phyloP scores from a whole-genome alignment of 129 eudicot species.

The Pulicaria dysenterica region DNA sequence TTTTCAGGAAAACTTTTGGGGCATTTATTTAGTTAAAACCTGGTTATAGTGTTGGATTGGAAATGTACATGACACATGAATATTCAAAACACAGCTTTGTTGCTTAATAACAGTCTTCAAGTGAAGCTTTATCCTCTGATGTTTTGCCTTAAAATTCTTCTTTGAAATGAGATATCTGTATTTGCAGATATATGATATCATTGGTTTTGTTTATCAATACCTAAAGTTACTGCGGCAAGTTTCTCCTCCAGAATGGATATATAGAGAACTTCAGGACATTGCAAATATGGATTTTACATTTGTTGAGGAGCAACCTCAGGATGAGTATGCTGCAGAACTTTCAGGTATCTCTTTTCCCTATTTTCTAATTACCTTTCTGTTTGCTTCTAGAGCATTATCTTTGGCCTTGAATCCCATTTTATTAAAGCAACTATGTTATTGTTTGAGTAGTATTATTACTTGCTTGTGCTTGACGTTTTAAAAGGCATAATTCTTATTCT shows the following conservation, averaged over 20 bases:
- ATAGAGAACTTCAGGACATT: constrained; percentile 90
- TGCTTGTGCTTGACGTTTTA: background rate
- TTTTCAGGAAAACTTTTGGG: no score
- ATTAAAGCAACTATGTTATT: background rate
- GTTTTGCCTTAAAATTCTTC: background rate
- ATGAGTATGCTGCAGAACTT: constrained; percentile 96
- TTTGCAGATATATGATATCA: constrained; percentile 73
- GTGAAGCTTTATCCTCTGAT: background rate
- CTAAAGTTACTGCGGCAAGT: constrained; percentile 69
- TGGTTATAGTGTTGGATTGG: no score
- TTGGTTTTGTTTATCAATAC: constrained; percentile 87
- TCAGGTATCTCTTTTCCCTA: constrained; percentile 59
- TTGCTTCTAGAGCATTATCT: constrained; percentile 1
- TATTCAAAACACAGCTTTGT: background rate
- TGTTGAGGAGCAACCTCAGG: constrained; percentile 97
- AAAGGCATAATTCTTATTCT: background rate
- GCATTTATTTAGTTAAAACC: no score
- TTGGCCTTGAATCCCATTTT: background rate
- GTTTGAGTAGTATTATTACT: constrained; percentile 1
- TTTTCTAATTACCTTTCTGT: constrained; percentile 12
- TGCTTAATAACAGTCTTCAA: constrained; percentile 6
- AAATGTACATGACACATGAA: no score
- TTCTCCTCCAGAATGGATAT: constrained; percentile 95
- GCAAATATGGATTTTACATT: constrained; percentile 89
- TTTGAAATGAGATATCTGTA: constrained; percentile 28